These are phyloP conservation scores for Aspergillus affinis DNA, from an alignment of 495 filamentous ascomycete species.

Conservation along the genomic window DNA sequence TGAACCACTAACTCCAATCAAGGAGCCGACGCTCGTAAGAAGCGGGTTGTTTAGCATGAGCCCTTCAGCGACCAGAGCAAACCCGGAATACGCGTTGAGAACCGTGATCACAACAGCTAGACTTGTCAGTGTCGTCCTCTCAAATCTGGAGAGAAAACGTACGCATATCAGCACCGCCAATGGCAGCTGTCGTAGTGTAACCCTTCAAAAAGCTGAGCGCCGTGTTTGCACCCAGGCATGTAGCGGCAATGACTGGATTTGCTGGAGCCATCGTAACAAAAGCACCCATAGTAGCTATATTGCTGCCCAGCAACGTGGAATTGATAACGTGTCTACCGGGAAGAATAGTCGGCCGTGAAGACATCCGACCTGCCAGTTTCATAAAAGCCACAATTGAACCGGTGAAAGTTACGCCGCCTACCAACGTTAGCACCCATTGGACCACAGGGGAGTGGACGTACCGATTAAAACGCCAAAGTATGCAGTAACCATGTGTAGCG, in stretches of 20 bases:
- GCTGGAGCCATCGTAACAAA: slow-evolving; percentile 76
- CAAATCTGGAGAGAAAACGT: slow-evolving; percentile 12
- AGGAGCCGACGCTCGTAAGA: slow-evolving; percentile 72
- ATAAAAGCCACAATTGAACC: slow-evolving; percentile 79
- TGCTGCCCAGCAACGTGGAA: slow-evolving; percentile 64
- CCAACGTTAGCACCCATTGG: slow-evolving; percentile 5
- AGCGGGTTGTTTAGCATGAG: slow-evolving; percentile 85
- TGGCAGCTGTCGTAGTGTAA: slow-evolving; percentile 76
- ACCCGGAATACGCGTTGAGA: slow-evolving; percentile 81
- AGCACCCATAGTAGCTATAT: slow-evolving; percentile 73
- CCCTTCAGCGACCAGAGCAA: slow-evolving; percentile 78
- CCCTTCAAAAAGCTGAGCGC: slow-evolving; percentile 76
- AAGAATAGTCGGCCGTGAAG: slow-evolving; percentile 65
- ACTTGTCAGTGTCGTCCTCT: slow-evolving; percentile 14
- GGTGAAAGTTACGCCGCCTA: slow-evolving; percentile 76
- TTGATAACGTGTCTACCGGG: slow-evolving; percentile 72
- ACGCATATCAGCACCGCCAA: slow-evolving; percentile 84
- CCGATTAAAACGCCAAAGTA: slow-evolving; percentile 79
- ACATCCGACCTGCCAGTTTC: slow-evolving; percentile 76
- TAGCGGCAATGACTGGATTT: slow-evolving; percentile 68
- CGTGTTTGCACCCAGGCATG: slow-evolving; percentile 69
- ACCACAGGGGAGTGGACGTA: slow-evolving; percentile 5
- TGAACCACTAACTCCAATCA: slow-evolving; percentile 79
- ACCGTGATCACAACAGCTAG: slow-evolving; percentile 76
- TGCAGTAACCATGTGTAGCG: slow-evolving; percentile 72